Conservation (phyloP, 768 basidiomycete genomes). For the Candolleomyces eurysporus region DNA sequence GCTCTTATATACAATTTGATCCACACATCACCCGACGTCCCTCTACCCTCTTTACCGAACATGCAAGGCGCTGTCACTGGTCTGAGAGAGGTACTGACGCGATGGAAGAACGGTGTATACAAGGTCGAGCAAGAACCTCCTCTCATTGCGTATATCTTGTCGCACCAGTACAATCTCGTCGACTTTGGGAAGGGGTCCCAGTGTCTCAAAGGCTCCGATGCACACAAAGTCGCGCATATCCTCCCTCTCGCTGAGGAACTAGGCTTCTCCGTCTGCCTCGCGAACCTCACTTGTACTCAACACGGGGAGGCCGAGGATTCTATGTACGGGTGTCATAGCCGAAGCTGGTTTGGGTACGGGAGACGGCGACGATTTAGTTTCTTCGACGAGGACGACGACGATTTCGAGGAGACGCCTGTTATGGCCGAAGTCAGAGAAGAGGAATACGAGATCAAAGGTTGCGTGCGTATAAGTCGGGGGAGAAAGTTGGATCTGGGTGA, state of each 20-base stretch:
- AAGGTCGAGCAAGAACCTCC: not conserved
- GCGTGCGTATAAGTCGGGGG: too few species aligned
- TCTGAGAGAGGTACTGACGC: not conserved
- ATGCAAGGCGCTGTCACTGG: not conserved
- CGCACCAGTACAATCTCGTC: not conserved
- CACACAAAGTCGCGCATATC: not conserved
- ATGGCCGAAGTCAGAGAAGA: too few species aligned
- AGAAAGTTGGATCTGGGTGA: too few species aligned
- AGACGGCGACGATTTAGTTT: too few species aligned
- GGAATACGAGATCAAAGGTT: too few species aligned
- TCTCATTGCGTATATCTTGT: not conserved
- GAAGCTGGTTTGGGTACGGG: too few species aligned
- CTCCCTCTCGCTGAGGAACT: not conserved
- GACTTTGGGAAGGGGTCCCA: not conserved
- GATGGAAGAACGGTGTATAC: not conserved
- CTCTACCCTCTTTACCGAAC: not conserved
- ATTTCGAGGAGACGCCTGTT: too few species aligned
- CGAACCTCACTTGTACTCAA: not conserved
- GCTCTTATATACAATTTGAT: constrained; percentile 40
- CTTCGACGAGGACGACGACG: too few species aligned
- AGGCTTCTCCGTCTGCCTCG: not conserved
- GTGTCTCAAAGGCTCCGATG: not conserved
- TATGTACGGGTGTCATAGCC: not conserved
- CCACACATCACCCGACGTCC: constrained; percentile 17
- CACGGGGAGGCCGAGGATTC: not conserved